A percentile compares a stretch with the other conserved stretches of the same genome.
phyloP scores from a whole-genome alignment of 2,329 filamentous ascomycete species.

The Cytospora schulzeri region DNA sequence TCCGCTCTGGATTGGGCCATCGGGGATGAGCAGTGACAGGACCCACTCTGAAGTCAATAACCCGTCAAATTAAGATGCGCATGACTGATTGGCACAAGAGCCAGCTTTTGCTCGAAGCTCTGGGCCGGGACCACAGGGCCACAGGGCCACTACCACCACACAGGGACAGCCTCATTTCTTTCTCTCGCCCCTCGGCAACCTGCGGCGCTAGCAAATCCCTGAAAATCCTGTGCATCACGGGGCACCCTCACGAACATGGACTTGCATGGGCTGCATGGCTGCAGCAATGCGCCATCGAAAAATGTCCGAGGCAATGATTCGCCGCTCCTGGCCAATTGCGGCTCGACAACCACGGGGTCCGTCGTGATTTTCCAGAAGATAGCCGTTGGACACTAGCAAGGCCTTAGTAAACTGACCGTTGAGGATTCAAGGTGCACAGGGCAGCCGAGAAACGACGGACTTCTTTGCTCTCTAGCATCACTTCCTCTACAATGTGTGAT shows the following conservation, averaged over 20 bases:
- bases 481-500: not conserved
- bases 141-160: constrained; percentile 16
- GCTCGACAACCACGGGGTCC: constrained; percentile 2
- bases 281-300: constrained; percentile 19
- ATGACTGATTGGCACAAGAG: constrained; percentile 27
- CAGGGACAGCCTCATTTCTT: constrained; percentile 24
- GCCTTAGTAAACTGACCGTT: constrained; percentile 9
- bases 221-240: constrained; percentile 25
- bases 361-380: constrained; percentile 20
- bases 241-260: constrained; percentile 23
- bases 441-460: constrained; percentile 7
- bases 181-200: constrained; percentile 22
- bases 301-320: constrained; percentile 22
- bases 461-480: constrained; percentile 7
- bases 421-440: constrained; percentile 10
- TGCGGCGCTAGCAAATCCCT: constrained; percentile 25
- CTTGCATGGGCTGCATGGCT: constrained; percentile 4
- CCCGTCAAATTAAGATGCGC: constrained; percentile 29
- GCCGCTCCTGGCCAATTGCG: constrained; percentile 14
- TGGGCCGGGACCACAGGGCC: constrained; percentile 13
- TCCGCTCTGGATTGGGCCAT: not conserved
- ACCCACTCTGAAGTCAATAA: constrained; percentile 19
- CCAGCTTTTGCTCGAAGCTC: constrained; percentile 26
- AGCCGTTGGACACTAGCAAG: constrained; percentile 13
- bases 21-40: constrained; percentile 13